Base-by-base conservation (phyloP, 805 yeast genomes). In the Saturnispora mendoncae region DNA sequence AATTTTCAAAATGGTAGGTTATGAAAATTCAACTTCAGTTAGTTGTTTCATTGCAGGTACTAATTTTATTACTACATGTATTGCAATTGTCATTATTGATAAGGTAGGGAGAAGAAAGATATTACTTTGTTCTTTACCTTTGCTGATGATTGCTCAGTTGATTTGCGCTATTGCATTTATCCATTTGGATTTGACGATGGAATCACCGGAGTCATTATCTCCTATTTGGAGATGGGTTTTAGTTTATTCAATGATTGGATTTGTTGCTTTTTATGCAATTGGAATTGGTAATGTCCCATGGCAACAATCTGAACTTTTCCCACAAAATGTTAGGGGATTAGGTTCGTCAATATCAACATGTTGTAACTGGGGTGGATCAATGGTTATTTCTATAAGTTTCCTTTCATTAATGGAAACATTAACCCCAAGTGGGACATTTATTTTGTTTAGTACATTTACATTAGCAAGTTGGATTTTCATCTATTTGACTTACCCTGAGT, bases 251-350 rank as follows among this genome's bases (percentile, higher is more conserved):
- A 87, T 88, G 84, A 85, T 90, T 49, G 59, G 76, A 32, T 90
- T 70, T 57, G 96, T 88, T 36, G 96, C 95, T 2, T 78, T 80
- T 42, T 90, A 88, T 59, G 95, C 97, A 36, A 68, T 85, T 50
- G 97, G 97, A 50, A 84, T 88, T 51, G 98, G 98, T 64, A 88
- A 90, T 61, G 92, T 86, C 43, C 97, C 97, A 41, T 90, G 98
- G 98, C 95, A 88, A 58, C 97, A 92, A 58, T 82, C 90, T 43
- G 98, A 90, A 64, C 66, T 90, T 55, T 87, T 92, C 67, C 92
- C 96, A 29, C 94, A 88, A 69, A 74, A 78, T 47, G 95, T 90
- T 23, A 78, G 98, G 58, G 94, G 95, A 44, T 70, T 86, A 33
- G 97, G 97, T 45, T 79, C 87, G 9, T 84, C 95, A 44, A 80